Conservation (phyloP, 164 flowering plant genomes). For the Piper betle region DNA sequence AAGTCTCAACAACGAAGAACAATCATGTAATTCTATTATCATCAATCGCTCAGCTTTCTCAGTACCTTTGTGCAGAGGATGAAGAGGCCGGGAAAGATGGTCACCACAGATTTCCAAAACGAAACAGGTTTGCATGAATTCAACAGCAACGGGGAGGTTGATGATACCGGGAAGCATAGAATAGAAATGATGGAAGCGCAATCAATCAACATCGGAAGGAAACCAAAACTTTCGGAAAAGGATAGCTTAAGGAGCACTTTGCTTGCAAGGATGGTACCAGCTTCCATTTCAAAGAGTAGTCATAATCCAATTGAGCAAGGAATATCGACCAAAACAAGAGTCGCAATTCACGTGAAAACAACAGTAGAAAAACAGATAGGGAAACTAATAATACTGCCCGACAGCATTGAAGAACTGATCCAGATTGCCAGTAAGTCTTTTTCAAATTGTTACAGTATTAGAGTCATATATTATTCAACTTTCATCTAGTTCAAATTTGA, state of each 20-base stretch:
- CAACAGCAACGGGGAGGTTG: constrained; percentile 22
- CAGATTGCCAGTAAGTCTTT: constrained; percentile 54
- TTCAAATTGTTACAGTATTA: constrained; percentile 8
- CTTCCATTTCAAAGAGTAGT: constrained; percentile 13
- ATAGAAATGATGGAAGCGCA: constrained; percentile 22
- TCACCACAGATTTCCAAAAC: constrained; percentile 17
- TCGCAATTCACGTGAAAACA: constrained; percentile 46
- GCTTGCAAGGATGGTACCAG: constrained; percentile 5
- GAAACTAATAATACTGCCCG: constrained; percentile 69
- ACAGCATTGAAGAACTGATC: constrained; percentile 64
- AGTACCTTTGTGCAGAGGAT: constrained; percentile 32
- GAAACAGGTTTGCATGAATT: constrained; percentile 17
- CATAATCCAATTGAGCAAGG: constrained; percentile 6
- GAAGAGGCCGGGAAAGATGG: constrained; percentile 20
- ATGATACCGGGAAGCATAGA: constrained; percentile 22
- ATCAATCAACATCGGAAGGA: constrained; percentile 10
- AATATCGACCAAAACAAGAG: constrained; percentile 37
- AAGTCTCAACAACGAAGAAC: neutral
- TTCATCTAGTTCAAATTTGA: neutral
- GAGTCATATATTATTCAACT: constrained; percentile 6
- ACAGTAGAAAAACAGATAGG: constrained; percentile 23
- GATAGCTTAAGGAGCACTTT: constrained; percentile 1
- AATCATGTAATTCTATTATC: neutral
- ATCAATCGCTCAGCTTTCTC: neutral
- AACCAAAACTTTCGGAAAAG: constrained; percentile 5